phyloP scores from a whole-genome alignment of 2,329 filamentous ascomycete genomes.

The Zasmidium citrigriseum region DNA sequence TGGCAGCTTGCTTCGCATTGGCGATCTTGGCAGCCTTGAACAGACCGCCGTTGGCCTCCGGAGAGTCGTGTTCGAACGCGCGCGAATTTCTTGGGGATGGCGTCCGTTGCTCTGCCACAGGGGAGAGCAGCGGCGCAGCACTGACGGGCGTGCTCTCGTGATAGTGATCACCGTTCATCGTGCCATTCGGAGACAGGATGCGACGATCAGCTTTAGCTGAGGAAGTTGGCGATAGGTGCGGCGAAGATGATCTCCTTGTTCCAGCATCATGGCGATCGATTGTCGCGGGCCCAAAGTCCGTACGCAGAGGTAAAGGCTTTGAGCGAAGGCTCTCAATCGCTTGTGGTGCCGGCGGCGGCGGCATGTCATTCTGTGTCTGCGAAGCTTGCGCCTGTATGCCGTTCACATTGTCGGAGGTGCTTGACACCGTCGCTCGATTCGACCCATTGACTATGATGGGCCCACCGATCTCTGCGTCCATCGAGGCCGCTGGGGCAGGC shows the following conservation, averaged over 20 bases:
- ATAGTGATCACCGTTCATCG: conserved; percentile 20
- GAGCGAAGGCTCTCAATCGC: conserved; percentile 7
- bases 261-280: not conserved
- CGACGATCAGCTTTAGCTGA: conserved; percentile 17
- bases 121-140: conserved; percentile 58
- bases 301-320: conserved; percentile 10
- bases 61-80: conserved; percentile 48
- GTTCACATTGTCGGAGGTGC: conserved; percentile 16
- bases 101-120: conserved; percentile 72
- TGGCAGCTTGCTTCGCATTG: conserved; percentile 29
- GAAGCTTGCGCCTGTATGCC: conserved; percentile 13
- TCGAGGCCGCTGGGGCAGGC: conserved; percentile 7
- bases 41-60: conserved; percentile 28
- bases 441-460: conserved; percentile 47
- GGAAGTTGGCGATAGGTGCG: conserved; percentile 18
- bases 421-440: conserved; percentile 19
- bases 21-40: conserved; percentile 31
- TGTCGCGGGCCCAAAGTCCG: not conserved
- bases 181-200: conserved; percentile 28
- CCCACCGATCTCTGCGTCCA: conserved; percentile 27
- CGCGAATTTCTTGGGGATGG: conserved; percentile 66
- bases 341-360: conserved; percentile 6
- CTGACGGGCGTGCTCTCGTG: conserved; percentile 13
- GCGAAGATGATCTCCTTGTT: conserved; percentile 1
- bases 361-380: conserved; percentile 15